A percentile compares a stretch with the other conserved stretches of the same genome.
phyloP scores from a whole-genome alignment of 352 stramenopile genomes.

The Thraustochytrium striatum region DNA sequence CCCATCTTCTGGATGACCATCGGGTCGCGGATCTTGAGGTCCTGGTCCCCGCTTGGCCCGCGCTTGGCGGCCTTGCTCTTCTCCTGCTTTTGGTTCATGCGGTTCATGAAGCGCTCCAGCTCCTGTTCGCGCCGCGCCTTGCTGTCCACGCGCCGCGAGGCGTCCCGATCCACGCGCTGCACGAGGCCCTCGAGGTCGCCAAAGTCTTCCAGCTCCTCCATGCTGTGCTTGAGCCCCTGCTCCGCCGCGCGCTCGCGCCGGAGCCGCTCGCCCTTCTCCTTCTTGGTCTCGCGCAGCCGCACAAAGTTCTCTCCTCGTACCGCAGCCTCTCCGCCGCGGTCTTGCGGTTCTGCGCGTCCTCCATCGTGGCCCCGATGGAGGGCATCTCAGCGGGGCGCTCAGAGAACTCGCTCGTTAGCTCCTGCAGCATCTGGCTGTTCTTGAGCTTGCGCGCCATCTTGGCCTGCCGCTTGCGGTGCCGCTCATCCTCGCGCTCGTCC shows the following conservation, averaged over 20 bases:
- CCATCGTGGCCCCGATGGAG: conserved; percentile 27
- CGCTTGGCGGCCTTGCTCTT: background rate
- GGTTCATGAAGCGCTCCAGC: conserved; percentile 25
- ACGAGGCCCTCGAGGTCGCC: conserved; percentile 48
- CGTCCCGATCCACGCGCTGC: conserved; percentile 27
- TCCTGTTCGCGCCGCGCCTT: conserved; percentile 45
- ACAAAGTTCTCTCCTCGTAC: conserved; percentile 55
- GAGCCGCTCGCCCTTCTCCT: conserved; percentile 40
- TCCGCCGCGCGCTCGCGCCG: conserved; percentile 39
- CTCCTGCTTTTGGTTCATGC: conserved; percentile 13
- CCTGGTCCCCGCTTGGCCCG: conserved; percentile 12
- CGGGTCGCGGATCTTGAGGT: conserved; percentile 35
- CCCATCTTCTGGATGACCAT: background rate
- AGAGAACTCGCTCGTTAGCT: conserved; percentile 49
- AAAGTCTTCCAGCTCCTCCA: conserved; percentile 52
- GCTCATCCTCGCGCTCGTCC: conserved; percentile 44
- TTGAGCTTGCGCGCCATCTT: conserved; percentile 38
- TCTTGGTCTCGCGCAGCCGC: conserved; percentile 49
- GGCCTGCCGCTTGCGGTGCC: conserved; percentile 16
- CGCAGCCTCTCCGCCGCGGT: conserved; percentile 2
- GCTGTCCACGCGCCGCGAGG: conserved; percentile 23
- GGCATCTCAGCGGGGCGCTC: conserved; percentile 49
- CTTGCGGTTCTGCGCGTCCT: conserved; percentile 31
- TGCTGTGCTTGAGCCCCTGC: background rate
- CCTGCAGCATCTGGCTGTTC: conserved; percentile 46